Percentiles rank a stretch among this genome's conserved stretches.
Evolutionary conservation across 2,329 filamentous ascomycete species (phyloP).

Genomic region (Colletotrichum navitas): DNA sequence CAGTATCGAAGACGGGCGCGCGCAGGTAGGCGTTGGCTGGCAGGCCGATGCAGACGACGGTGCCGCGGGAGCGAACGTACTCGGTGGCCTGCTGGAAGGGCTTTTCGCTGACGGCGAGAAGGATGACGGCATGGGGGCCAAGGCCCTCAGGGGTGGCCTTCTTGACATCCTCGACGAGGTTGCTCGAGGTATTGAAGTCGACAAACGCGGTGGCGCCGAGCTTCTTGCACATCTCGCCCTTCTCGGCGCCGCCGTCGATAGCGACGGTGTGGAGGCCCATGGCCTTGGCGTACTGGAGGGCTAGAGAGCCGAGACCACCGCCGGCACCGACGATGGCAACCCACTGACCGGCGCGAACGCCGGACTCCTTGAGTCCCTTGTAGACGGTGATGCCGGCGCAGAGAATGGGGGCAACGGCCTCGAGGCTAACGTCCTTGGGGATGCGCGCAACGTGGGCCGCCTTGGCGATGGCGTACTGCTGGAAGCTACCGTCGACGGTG

Average conservation of each 20-base stretch:
- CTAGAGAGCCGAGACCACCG: conserved; percentile 83
- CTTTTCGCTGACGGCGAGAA: conserved; percentile 89
- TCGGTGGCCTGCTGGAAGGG: conserved; percentile 95
- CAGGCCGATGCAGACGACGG: conserved; percentile 89
- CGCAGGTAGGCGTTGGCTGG: conserved; percentile 83
- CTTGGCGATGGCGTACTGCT: conserved; percentile 86
- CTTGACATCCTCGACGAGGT: conserved; percentile 88
- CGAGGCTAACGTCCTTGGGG: conserved; percentile 80
- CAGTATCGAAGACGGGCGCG: conserved; percentile 90
- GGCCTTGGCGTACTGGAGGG: conserved; percentile 88
- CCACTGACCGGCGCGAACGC: conserved; percentile 78
- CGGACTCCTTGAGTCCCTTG: conserved; percentile 90
- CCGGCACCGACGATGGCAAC: conserved; percentile 90
- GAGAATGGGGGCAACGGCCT: conserved; percentile 82
- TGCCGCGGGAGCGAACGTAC: conserved; percentile 86
- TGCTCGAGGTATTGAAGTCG: conserved; percentile 82
- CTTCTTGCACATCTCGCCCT: conserved; percentile 75
- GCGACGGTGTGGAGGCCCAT: conserved; percentile 87
- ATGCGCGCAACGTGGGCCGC: conserved; percentile 87
- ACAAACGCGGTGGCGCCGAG: conserved; percentile 82
- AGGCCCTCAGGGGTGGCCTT: conserved; percentile 82
- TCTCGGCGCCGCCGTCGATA: conserved; percentile 87
- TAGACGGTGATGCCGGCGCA: conserved; percentile 91
- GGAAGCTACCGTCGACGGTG: conserved; percentile 93
- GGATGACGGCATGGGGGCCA: conserved; percentile 87